Percentiles rank a stretch among this genome's conserved stretches.
phyloP scores from a whole-genome alignment of 176 grass and related monocot species.

The Oryza brachyantha region DNA sequence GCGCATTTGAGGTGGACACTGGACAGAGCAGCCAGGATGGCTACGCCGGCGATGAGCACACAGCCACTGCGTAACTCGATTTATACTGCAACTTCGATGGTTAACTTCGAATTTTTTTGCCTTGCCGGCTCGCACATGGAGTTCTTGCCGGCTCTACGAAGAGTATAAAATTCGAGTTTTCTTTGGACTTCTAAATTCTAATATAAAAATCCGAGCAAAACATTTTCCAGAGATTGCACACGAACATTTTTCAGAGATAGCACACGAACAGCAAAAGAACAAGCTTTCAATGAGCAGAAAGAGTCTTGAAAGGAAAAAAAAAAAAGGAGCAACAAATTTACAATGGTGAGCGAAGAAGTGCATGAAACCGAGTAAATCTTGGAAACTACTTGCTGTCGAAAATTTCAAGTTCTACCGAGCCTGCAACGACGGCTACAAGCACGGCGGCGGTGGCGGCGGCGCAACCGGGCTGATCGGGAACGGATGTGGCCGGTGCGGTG shows the following conservation, averaged over 20 bases:
- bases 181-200: too few relatives aligned
- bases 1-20: not conserved
- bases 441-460: not conserved
- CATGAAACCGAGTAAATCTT: not conserved
- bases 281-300: not conserved
- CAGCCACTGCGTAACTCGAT: not conserved
- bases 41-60: slow-evolving; percentile 5
- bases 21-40: not conserved
- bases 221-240: not conserved
- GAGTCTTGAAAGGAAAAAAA: not conserved
- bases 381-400: not conserved
- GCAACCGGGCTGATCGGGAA: not conserved
- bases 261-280: not conserved
- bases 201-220: not conserved
- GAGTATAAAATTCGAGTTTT: too few relatives aligned
- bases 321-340: not conserved
- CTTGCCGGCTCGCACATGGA: not conserved
- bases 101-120: not conserved
- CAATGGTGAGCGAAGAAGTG: not conserved
- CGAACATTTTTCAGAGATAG: not conserved
- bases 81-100: slow-evolving; percentile 8
- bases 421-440: not conserved
- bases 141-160: too few relatives aligned
- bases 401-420: not conserved
- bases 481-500: too few relatives aligned